These are phyloP conservation scores for Verticillium zaregamsianum DNA, from an alignment of 2,329 filamentous ascomycete species.

Conservation along the genomic window DNA sequence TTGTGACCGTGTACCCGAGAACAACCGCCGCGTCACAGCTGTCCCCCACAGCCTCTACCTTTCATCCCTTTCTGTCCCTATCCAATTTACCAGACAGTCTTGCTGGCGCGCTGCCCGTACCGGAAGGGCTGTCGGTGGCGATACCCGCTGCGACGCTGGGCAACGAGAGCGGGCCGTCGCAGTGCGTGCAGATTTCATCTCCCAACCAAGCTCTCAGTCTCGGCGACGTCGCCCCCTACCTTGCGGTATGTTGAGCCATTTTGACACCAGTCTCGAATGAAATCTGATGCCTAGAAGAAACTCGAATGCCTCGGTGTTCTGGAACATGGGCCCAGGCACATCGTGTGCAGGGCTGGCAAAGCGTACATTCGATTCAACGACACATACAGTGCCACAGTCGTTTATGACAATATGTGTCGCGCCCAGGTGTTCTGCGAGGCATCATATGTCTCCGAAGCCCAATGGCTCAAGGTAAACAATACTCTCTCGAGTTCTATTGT, in stretches of 20 bases:
- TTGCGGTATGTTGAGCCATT: conserved; percentile 33
- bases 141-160: neutral
- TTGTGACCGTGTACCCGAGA: conserved; percentile 37
- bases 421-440: conserved; percentile 42
- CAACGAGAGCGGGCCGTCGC: neutral
- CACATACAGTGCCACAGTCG: conserved; percentile 53
- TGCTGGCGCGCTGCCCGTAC: too few species aligned
- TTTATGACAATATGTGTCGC: conserved; percentile 40
- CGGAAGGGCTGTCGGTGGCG: neutral
- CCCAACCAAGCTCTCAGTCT: conserved; percentile 12
- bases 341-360: conserved; percentile 28
- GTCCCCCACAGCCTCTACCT: conserved; percentile 60
- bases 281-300: conserved; percentile 8
- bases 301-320: conserved; percentile 20
- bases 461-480: conserved; percentile 35
- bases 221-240: conserved; percentile 36
- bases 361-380: conserved; percentile 56
- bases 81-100: neutral
- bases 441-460: conserved; percentile 37
- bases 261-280: neutral
- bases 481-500: neutral
- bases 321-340: conserved; percentile 31
- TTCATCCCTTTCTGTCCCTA: conserved; percentile 40
- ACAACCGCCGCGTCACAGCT: conserved; percentile 35
- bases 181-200: conserved; percentile 6